Percentiles rank a stretch among this genome's conserved stretches.
These are phyloP conservation scores for Debaryomyces psychrophilus DNA, from an alignment of 1,139 yeast genomes.

Conservation along the genomic window DNA sequence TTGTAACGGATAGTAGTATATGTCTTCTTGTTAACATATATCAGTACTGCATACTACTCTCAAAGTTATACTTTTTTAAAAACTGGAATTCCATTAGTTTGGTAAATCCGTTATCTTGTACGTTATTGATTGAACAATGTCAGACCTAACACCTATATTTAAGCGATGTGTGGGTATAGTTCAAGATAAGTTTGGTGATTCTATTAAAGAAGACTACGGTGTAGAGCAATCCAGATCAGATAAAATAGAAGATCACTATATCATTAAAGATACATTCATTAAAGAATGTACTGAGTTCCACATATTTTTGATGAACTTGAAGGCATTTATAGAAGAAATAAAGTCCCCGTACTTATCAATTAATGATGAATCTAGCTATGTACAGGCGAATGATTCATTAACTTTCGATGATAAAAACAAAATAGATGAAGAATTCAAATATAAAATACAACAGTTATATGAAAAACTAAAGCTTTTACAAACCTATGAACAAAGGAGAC, in stretches of 20 bases:
- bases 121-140: conserved; percentile 32
- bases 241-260: conserved; percentile 16
- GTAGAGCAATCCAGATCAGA: conserved; percentile 10
- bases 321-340: conserved; percentile 41
- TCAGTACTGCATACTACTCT: neutral
- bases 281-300: conserved; percentile 54
- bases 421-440: conserved; percentile 57
- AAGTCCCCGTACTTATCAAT: conserved; percentile 49
- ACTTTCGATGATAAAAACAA: conserved; percentile 53
- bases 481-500: conserved; percentile 53
- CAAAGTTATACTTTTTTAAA: neutral
- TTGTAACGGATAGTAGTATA: no score
- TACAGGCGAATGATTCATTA: conserved; percentile 23
- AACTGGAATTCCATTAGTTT: neutral
- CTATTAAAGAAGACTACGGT: conserved; percentile 14
- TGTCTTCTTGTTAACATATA: no score
- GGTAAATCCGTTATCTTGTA: neutral
- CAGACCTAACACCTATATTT: conserved; percentile 57
- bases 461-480: conserved; percentile 55
- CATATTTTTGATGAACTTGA: conserved; percentile 40
- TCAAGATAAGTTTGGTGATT: conserved; percentile 29
- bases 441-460: conserved; percentile 51
- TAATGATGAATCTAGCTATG: conserved; percentile 28
- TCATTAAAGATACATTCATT: conserved; percentile 52
- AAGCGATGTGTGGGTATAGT: conserved; percentile 51